Evolutionary conservation across 805 yeast species (phyloP).

Genomic region (Jamesozyma lodderae): DNA sequence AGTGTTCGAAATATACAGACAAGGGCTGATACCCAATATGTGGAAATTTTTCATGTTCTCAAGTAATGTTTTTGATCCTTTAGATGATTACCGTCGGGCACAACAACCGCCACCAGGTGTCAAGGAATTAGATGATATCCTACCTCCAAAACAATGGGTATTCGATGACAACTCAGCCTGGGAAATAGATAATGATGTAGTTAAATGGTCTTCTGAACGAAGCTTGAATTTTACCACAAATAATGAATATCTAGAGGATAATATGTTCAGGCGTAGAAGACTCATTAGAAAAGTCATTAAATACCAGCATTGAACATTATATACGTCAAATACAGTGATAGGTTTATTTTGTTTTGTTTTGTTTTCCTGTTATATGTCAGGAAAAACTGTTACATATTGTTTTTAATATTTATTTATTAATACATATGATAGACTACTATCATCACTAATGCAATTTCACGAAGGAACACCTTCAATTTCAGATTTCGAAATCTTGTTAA

Average conservation of each 20-base stretch:
- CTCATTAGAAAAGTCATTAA: conserved; percentile 44
- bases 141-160: conserved; percentile 68
- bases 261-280: conserved; percentile 50
- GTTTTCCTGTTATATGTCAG: too few species aligned
- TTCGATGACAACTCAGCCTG: conserved; percentile 54
- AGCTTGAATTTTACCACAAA: conserved; percentile 29
- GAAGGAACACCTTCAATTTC: conserved; percentile 88
- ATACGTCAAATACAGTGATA: neutral
- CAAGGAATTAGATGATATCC: conserved; percentile 41
- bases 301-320: too few species aligned
- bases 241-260: conserved; percentile 44
- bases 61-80: conserved; percentile 42
- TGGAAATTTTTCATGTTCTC: conserved; percentile 61
- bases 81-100: conserved; percentile 37
- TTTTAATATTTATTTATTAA: too few species aligned
- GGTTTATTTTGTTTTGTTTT: neutral
- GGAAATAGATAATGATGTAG: conserved; percentile 51
- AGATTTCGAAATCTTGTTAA: conserved; percentile 46
- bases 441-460: conserved; percentile 23
- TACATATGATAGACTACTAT: too few species aligned
- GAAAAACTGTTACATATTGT: too few species aligned
- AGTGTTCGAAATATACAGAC: conserved; percentile 65
- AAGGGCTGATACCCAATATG: conserved; percentile 46
- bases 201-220: conserved; percentile 43
- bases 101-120: conserved; percentile 62